Percentiles rank a stretch among this genome's conserved stretches.
These are phyloP conservation scores for Cryphonectria naterciae DNA, from an alignment of 2,329 filamentous ascomycete species.

Conservation along the genomic window DNA sequence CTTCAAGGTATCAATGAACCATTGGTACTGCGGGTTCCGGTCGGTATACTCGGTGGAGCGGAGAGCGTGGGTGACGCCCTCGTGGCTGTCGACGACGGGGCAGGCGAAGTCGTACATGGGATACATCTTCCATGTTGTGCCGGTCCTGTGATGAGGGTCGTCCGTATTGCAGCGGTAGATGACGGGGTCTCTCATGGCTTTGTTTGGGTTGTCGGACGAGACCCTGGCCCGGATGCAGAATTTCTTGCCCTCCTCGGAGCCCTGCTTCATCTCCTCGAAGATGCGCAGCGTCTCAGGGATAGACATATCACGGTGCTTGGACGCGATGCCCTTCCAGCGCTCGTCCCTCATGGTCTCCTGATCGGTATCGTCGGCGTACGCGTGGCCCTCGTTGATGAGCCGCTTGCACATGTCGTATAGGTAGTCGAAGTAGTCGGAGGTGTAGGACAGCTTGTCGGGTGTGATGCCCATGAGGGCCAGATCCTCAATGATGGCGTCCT, in stretches of 20 bases:
- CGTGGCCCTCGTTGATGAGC: constrained; percentile 84
- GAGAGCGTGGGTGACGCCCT: constrained; percentile 83
- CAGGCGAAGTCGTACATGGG: constrained; percentile 88
- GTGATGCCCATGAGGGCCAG: constrained; percentile 88
- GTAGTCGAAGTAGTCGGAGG: constrained; percentile 93
- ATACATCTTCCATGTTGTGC: constrained; percentile 81
- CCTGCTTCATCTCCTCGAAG: constrained; percentile 93
- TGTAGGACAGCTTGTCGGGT: constrained; percentile 85
- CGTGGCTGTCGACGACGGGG: constrained; percentile 77
- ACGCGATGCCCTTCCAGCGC: constrained; percentile 82
- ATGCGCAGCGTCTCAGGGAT: constrained; percentile 83
- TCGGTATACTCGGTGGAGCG: constrained; percentile 87
- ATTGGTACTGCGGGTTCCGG: constrained; percentile 84
- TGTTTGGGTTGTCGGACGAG: constrained; percentile 88
- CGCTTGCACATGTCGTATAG: constrained; percentile 84
- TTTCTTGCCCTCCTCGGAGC: constrained; percentile 74
- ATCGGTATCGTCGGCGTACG: constrained; percentile 93
- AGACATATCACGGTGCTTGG: constrained; percentile 75
- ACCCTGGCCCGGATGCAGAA: constrained; percentile 97
- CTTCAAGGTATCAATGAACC: constrained; percentile 76
- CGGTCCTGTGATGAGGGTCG: constrained; percentile 75
- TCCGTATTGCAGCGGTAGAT: constrained; percentile 90
- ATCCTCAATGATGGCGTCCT: constrained; percentile 92
- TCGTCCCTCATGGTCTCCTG: constrained; percentile 86
- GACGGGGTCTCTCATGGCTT: constrained; percentile 93